These are phyloP conservation scores for Globisporangium splendens DNA, from an alignment of 352 stramenopile genomes.

Conservation along the genomic window DNA sequence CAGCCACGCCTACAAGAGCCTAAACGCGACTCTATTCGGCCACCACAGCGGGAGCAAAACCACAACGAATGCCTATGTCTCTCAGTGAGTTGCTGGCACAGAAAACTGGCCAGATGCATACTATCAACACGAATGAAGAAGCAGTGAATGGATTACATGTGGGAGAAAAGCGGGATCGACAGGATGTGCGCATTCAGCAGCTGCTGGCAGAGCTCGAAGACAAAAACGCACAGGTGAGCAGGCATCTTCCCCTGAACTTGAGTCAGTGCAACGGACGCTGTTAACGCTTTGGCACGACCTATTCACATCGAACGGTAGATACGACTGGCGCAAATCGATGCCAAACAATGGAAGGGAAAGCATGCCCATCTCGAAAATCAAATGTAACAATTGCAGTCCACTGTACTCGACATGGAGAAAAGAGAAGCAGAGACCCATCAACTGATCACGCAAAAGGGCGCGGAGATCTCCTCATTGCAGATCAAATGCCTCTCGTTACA, in stretches of 20 bases:
- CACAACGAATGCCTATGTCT: slow-evolving; percentile 4
- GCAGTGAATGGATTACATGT: not conserved
- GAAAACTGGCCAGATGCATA: not conserved
- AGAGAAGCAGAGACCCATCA: slow-evolving; percentile 19
- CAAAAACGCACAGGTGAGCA: slow-evolving; percentile 6
- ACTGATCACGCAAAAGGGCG: slow-evolving; percentile 21
- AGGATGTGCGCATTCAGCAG: slow-evolving; percentile 3
- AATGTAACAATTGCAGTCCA: slow-evolving; percentile 16
- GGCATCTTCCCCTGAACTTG: not conserved
- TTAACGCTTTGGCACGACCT: not conserved
- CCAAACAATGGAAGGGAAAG: slow-evolving; percentile 21
- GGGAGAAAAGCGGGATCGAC: not conserved
- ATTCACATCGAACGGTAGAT: slow-evolving; percentile 2
- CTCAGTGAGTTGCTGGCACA: slow-evolving; percentile 12
- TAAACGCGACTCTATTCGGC: not conserved
- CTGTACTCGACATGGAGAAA: slow-evolving; percentile 26
- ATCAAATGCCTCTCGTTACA: slow-evolving; percentile 27
- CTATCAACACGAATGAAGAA: not conserved
- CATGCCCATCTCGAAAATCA: slow-evolving; percentile 16
- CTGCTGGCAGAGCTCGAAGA: slow-evolving; percentile 11
- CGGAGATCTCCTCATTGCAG: slow-evolving; percentile 23
- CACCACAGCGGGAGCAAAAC: not conserved
- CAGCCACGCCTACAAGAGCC: not conserved
- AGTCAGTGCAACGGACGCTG: not conserved
- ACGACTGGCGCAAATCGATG: slow-evolving; percentile 10